Conservation (phyloP, 257 asterid genomes). For the Eucommia ulmoides region DNA sequence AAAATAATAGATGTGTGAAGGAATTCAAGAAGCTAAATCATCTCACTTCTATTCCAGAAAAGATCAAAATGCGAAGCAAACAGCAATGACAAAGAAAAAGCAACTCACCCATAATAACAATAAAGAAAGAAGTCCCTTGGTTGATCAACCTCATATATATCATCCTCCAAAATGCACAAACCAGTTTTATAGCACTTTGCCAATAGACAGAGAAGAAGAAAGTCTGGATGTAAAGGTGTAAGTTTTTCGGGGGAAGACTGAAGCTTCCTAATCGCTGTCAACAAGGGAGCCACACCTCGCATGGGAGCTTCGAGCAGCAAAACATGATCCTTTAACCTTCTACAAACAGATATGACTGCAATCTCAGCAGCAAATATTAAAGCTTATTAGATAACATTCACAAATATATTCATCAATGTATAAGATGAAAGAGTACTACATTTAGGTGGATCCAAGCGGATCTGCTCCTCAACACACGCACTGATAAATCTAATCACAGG, state of each 20-base stretch:
- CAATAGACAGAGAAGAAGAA: conserved; percentile 65
- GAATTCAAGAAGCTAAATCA: too few relatives aligned
- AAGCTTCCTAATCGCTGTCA: conserved; percentile 64
- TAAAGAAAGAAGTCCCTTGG: conserved; percentile 83
- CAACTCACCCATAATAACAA: conserved; percentile 82
- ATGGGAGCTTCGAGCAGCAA: conserved; percentile 59
- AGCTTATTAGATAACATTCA: conserved; percentile 9
- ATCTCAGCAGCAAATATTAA: conserved; percentile 14
- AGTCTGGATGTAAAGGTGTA: conserved; percentile 82
- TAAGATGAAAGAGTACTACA: conserved; percentile 23
- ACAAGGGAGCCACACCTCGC: conserved; percentile 86
- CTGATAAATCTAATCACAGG: conserved; percentile 52
- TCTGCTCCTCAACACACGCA: conserved; percentile 61
- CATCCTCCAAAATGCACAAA: conserved; percentile 56
- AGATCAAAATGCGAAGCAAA: background rate
- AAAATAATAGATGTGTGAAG: too few relatives aligned
- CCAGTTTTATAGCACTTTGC: conserved; percentile 82
- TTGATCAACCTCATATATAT: conserved; percentile 71
- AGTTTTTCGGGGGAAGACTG: conserved; percentile 64
- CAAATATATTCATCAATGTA: conserved; percentile 7
- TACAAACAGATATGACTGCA: conserved; percentile 81
- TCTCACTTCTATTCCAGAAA: too few relatives aligned
- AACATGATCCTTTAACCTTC: conserved; percentile 66
- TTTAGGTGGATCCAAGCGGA: conserved; percentile 72
- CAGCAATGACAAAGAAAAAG: conserved; percentile 4